Evolutionary conservation across 352 stramenopile species (phyloP).

Genomic region (Phytopythium sindhum): DNA sequence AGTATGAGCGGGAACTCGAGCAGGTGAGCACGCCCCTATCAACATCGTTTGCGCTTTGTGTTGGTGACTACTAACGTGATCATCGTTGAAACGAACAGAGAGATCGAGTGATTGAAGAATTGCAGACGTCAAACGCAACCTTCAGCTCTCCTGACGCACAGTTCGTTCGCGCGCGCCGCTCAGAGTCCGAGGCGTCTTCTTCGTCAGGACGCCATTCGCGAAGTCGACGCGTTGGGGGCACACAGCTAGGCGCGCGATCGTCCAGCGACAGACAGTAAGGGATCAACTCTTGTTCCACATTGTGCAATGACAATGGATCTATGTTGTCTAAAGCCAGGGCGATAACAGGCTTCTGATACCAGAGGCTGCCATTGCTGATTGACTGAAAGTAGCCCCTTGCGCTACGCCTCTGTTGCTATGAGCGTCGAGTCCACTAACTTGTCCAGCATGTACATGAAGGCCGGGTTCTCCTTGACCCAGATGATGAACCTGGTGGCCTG

Average conservation of each 20-base stretch:
- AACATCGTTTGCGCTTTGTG: not conserved
- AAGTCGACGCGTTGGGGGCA: not conserved
- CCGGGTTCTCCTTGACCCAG: conserved; percentile 83
- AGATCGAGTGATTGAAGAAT: conserved; percentile 43
- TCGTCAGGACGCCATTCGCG: conserved; percentile 16
- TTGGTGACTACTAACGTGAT: not conserved
- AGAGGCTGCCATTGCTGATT: not conserved
- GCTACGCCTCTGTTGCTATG: conserved; percentile 2
- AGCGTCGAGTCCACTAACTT: conserved; percentile 73
- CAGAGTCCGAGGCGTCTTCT: conserved; percentile 31
- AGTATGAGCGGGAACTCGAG: conserved; percentile 84
- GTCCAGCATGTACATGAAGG: conserved; percentile 87
- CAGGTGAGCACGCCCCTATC: conserved; percentile 31
- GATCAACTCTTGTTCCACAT: not conserved
- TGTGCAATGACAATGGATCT: not conserved
- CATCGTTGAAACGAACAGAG: conserved; percentile 15
- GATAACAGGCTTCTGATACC: not conserved
- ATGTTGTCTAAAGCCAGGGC: not conserved
- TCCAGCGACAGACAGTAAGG: not conserved
- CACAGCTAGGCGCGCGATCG: not conserved
- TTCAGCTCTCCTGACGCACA: conserved; percentile 37
- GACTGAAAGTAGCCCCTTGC: not conserved
- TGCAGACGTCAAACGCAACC: conserved; percentile 42
- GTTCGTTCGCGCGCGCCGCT: conserved; percentile 15
- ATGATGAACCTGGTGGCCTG: conserved; percentile 86